Base-by-base conservation (phyloP, 2,329 filamentous ascomycete species). In the Fusarium succisae region DNA sequence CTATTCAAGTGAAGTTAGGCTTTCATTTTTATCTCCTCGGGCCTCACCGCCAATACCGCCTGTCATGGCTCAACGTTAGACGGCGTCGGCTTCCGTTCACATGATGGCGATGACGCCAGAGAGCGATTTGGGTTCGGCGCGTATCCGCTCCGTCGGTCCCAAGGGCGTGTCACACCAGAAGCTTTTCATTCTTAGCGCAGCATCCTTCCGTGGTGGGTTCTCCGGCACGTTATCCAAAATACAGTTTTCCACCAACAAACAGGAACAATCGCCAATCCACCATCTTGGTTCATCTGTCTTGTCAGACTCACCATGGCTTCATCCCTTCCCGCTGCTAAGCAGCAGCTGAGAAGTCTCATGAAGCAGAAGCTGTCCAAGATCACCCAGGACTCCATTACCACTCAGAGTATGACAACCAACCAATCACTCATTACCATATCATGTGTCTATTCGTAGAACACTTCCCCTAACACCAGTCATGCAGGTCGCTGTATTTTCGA, bases 321-420 rank as follows among this genome's bases (percentile, higher is more conserved):
- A 58, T 72, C 81, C 8, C 83, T 95, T 63, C 87, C 87, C 73
- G 86, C 88, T 66, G 91, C 93, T 50, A 98, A 98, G 84, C 91
- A 92, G 80, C 91, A 94, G 77, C 86, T 98, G 70, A 89, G 95
- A 65, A 87, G 86, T 71, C 83, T 88, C 60, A 92, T 97, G 84
- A 95, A 92, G 80, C 84, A 88, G 73, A 87, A 87, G 38, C 87
- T 98, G 26, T 87, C 89, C 26, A 82, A 80, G 13, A 80, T 97
- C 54, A 82, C 91, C 3, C 83, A 87, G n/a, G 89, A 93, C 30
- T 87, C 89, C 20, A 86, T 94, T 62, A 81, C 83, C 62, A 81
- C 83, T 48, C 95, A 98, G 86, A 96, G 95, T 95, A 85, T 81
- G 91, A 77, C 63, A 55, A 30, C 35, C 68, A 66, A 57, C 15